A percentile compares a stretch with the other conserved stretches of the same genome.
These are phyloP conservation scores for Nepenthes gracilis DNA, from an alignment of 148 eudicot species.

Conservation along the genomic window DNA sequence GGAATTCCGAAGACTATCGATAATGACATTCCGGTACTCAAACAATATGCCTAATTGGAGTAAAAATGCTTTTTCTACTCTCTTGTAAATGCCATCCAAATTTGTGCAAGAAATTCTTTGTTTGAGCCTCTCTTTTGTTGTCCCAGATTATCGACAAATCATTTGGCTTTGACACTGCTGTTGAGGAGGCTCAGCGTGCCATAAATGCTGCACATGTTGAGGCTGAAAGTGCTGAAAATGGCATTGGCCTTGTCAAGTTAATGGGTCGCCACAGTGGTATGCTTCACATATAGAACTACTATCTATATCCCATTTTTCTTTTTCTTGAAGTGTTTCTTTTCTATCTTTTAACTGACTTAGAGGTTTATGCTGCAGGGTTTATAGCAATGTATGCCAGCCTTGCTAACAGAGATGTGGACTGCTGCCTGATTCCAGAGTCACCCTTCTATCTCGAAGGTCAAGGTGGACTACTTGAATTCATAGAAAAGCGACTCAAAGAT, in stretches of 20 bases:
- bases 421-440: constrained; percentile 91
- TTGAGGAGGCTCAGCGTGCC: constrained; percentile 93
- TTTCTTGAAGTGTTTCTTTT: not conserved
- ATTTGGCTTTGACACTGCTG: constrained; percentile 91
- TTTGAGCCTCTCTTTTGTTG: constrained; percentile 1
- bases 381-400: constrained; percentile 95
- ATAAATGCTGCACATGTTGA: constrained; percentile 86
- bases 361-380: constrained; percentile 40
- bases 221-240: constrained; percentile 69
- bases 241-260: constrained; percentile 80
- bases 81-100: not conserved
- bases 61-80: not conserved
- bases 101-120: not conserved
- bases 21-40: constrained; percentile 82
- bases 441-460: constrained; percentile 78
- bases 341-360: not conserved
- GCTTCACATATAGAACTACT: constrained; percentile 4
- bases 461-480: constrained; percentile 80
- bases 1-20: constrained; percentile 91
- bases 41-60: not conserved
- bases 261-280: constrained; percentile 89
- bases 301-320: not conserved
- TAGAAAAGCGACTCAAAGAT: constrained; percentile 57
- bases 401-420: constrained; percentile 92
- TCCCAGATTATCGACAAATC: constrained; percentile 79